These are phyloP conservation scores for Lactifluus volemus DNA, from an alignment of 768 basidiomycete species.

Conservation along the genomic window DNA sequence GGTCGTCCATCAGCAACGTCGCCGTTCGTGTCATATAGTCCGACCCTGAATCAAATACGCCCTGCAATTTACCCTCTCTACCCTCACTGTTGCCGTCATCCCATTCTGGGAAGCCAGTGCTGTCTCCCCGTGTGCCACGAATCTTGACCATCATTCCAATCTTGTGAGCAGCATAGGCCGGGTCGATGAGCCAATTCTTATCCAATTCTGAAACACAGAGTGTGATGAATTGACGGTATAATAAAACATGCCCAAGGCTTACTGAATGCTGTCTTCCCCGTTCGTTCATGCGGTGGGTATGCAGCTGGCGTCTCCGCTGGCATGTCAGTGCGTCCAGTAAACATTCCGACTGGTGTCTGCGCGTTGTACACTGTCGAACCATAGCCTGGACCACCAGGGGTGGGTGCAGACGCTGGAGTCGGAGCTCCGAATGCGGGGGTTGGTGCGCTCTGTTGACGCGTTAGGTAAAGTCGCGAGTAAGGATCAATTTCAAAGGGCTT, in stretches of 20 bases:
- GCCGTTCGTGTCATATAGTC: constrained; percentile 25
- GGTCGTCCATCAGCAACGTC: constrained; percentile 27
- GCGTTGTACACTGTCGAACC: constrained; percentile 28
- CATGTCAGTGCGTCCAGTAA: constrained; percentile 12
- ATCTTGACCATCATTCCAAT: constrained; percentile 34
- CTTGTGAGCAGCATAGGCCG: constrained; percentile 24
- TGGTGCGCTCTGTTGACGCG: constrained; percentile 24
- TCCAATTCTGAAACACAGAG: constrained; percentile 27
- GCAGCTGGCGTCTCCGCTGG: constrained; percentile 29
- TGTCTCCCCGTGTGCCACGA: constrained; percentile 27
- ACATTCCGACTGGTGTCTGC: constrained; percentile 24
- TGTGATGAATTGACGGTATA: background rate
- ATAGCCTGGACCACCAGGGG: constrained; percentile 27
- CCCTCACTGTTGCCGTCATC: constrained; percentile 28
- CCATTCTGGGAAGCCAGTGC: constrained; percentile 30
- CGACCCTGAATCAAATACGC: constrained; percentile 23
- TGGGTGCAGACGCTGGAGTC: constrained; percentile 33
- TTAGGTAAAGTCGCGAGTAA: background rate
- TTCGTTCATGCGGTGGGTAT: constrained; percentile 28
- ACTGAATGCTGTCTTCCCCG: constrained; percentile 21
- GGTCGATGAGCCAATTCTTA: constrained; percentile 36
- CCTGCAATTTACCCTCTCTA: constrained; percentile 24
- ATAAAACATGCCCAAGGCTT: constrained; percentile 9
- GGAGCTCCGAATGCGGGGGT: constrained; percentile 22
- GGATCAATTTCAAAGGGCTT: constrained; percentile 23